Evolutionary conservation across 352 stramenopile genomes (phyloP).

Genomic region (Aphanomyces invadans): DNA sequence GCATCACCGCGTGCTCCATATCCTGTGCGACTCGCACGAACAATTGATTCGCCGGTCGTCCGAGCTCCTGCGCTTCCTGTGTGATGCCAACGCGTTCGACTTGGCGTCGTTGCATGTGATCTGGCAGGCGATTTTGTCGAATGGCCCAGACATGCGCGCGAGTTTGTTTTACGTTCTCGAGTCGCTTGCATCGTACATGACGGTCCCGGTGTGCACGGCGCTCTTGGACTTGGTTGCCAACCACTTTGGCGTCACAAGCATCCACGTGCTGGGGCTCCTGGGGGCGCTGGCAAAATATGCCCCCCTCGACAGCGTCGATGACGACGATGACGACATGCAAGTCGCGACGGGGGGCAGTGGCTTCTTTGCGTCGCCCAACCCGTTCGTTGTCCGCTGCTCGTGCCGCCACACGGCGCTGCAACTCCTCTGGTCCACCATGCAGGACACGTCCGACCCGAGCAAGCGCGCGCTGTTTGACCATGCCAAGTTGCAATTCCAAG

Average conservation of each 20-base stretch:
- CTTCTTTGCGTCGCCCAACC: slow-evolving; percentile 5
- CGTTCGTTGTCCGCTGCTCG: neutral
- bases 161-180: slow-evolving; percentile 22
- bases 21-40: slow-evolving; percentile 21
- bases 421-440: slow-evolving; percentile 17
- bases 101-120: neutral
- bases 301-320: neutral
- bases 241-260: neutral
- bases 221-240: slow-evolving; percentile 9
- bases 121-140: slow-evolving; percentile 17
- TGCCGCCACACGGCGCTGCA: neutral
- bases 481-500: slow-evolving; percentile 14
- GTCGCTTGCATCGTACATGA: slow-evolving; percentile 16
- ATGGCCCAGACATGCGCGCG: slow-evolving; percentile 15
- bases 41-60: slow-evolving; percentile 20
- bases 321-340: neutral
- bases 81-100: slow-evolving; percentile 12
- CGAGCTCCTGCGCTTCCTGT: slow-evolving; percentile 23
- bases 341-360: neutral
- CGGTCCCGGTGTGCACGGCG: neutral
- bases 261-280: slow-evolving; percentile 4
- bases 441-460: slow-evolving; percentile 17
- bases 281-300: slow-evolving; percentile 18
- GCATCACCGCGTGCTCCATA: neutral
- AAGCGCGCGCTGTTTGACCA: slow-evolving; percentile 14